Evolutionary conservation across 129 eudicot genomes (phyloP).

Genomic region (sunflower (Helianthus annuus)): HanXRQr2.0-SUNRISE NC_035447.2:122769725-122770224

Average conservation of each 20-base stretch:
- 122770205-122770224: no score
- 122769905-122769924: not conserved
- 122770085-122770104: no score
- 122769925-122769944: not conserved
- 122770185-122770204: no score
- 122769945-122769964: conserved; percentile 1
- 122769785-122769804: not conserved
- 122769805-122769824: not conserved
- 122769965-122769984: not conserved
- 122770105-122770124: no score
- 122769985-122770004: not conserved
- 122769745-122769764: not conserved
- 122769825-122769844: not conserved
- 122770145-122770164: no score
- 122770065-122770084: not conserved
- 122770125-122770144: no score
- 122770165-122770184: no score
- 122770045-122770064: conserved; percentile 7
- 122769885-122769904: not conserved
- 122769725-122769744: not conserved
- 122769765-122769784: not conserved
- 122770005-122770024: not conserved
- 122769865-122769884: not conserved
- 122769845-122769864: not conserved
- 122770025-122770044: not conserved